phyloP scores from a whole-genome alignment of 176 grass and related monocot genomes.

The Aegilops umbellulata region DNA sequence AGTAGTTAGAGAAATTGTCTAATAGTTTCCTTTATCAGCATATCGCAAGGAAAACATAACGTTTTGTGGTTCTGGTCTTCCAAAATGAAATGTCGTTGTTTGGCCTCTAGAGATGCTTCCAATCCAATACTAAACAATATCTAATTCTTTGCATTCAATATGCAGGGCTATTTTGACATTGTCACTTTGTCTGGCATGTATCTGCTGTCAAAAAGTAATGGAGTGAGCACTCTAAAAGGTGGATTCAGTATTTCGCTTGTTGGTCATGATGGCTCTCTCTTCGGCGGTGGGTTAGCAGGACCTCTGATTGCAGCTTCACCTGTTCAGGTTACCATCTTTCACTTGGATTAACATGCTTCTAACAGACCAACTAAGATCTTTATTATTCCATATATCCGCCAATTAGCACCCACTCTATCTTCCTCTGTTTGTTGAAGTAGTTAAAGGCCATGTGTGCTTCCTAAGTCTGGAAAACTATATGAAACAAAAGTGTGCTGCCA shows the following conservation, averaged over 20 bases:
- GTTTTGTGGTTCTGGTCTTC: not conserved
- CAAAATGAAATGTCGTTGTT: not conserved
- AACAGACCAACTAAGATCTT: not conserved
- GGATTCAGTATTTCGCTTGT: slow-evolving; percentile 50
- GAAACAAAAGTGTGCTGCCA: not conserved
- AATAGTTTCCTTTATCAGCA: not conserved
- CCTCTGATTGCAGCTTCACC: slow-evolving; percentile 54
- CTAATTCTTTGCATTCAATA: not conserved
- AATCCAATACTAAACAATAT: slow-evolving; percentile 4
- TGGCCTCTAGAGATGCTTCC: not conserved
- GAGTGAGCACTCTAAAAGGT: slow-evolving; percentile 50
- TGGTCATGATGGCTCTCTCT: slow-evolving; percentile 46
- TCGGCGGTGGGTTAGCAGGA: slow-evolving; percentile 67
- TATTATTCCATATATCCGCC: not conserved
- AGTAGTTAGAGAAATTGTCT: not conserved
- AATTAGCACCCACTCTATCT: not conserved
- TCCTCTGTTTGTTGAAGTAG: not conserved
- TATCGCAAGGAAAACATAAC: not conserved
- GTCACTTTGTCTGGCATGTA: slow-evolving; percentile 61
- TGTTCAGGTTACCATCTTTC: slow-evolving; percentile 46
- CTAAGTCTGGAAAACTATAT: not conserved
- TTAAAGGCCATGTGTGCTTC: not conserved
- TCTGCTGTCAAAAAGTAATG: slow-evolving; percentile 44
- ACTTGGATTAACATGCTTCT: not conserved
- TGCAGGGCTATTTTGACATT: slow-evolving; percentile 65